Evolutionary conservation across 2,329 filamentous ascomycete genomes (phyloP), one percentile per base, ranked within the genome.

Genomic region (Endoconidiophora polonica): DNA sequence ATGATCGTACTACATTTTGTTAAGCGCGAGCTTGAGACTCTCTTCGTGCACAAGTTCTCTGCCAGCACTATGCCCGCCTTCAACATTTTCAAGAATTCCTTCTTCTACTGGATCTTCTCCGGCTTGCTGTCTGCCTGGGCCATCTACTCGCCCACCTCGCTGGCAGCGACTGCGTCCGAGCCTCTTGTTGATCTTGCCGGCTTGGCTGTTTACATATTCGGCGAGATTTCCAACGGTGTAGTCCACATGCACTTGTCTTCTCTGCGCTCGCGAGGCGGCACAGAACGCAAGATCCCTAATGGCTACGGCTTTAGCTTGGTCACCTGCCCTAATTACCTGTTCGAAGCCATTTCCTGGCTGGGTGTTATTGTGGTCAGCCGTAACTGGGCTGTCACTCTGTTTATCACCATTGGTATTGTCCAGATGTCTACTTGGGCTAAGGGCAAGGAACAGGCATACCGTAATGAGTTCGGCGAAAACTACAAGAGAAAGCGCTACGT

Each of bases 301-400:
- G 91, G 91, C 23, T 77, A 90, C 52, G 86, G 88, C 26, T 96
- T 95, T 65, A 72, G 70, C 56, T 67, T 85, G 36, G 90, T 98
- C 48, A 98, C 91, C 10, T 94, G 88, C 68, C 91, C 91, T 40
- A 98, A 98, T 69, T 98, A 98, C 70, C 77, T 94, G 70, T 96
- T 93, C 58, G 91, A 98, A 67, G 73, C 84, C 5, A 64, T 94
- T 37, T 78, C 88, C 0, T 98, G 91, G 91, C 58, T 84, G 26
- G 88, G 87, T 23, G 72, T 96, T 50, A 81, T 83, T 57, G 62
- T 94, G 41, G 75, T 90, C 49, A 87, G 79, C 58, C 81, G 85
- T 59, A 88, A 81, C 66, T 82, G 83, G 70, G 76, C 79, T 46
- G 84, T 91, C 0, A 69, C 79, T 14, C 57, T 94, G 18, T 96